Conservation (phyloP, 306 rosid genomes). For the Corylus americana region DNA sequence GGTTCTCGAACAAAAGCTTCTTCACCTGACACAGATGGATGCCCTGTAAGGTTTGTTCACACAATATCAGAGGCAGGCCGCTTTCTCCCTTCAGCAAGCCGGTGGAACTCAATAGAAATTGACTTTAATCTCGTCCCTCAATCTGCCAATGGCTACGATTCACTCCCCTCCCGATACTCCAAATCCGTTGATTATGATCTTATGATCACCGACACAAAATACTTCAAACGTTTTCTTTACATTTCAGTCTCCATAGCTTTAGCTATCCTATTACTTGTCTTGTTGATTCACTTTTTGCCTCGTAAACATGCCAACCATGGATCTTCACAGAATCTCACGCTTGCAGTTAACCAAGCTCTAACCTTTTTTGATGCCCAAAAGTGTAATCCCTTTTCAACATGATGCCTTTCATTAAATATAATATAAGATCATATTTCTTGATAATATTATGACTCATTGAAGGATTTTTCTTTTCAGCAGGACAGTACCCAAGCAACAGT, state of each 20-base stretch:
- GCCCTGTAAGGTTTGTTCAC: slow-evolving; percentile 39
- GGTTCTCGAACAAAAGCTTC: slow-evolving; percentile 18
- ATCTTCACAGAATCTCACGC: slow-evolving; percentile 48
- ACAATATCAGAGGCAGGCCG: slow-evolving; percentile 53
- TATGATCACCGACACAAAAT: slow-evolving; percentile 47
- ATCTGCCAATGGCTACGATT: slow-evolving; percentile 45
- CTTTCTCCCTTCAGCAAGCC: slow-evolving; percentile 61
- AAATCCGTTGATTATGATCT: slow-evolving; percentile 58
- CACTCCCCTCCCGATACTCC: slow-evolving; percentile 50
- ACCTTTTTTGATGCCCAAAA: slow-evolving; percentile 80
- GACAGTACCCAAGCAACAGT: slow-evolving; percentile 57
- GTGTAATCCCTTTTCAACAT: slow-evolving; percentile 36
- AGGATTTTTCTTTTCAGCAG: slow-evolving; percentile 46
- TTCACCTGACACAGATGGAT: slow-evolving; percentile 30
- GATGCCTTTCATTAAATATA: no score
- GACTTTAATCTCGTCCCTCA: slow-evolving; percentile 39
- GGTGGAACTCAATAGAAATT: slow-evolving; percentile 48
- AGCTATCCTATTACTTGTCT: slow-evolving; percentile 37
- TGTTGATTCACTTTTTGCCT: slow-evolving; percentile 49
- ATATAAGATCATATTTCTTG: not conserved
- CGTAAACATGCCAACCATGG: slow-evolving; percentile 39
- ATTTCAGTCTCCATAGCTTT: slow-evolving; percentile 27
- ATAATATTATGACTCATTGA: slow-evolving; percentile 13
- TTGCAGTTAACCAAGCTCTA: slow-evolving; percentile 71
- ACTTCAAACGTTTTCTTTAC: slow-evolving; percentile 45